Percentiles rank a stretch among this genome's conserved stretches.
These are phyloP conservation scores for Friedmanniomyces simplex DNA, from an alignment of 495 filamentous ascomycete genomes.

Conservation along the genomic window DNA sequence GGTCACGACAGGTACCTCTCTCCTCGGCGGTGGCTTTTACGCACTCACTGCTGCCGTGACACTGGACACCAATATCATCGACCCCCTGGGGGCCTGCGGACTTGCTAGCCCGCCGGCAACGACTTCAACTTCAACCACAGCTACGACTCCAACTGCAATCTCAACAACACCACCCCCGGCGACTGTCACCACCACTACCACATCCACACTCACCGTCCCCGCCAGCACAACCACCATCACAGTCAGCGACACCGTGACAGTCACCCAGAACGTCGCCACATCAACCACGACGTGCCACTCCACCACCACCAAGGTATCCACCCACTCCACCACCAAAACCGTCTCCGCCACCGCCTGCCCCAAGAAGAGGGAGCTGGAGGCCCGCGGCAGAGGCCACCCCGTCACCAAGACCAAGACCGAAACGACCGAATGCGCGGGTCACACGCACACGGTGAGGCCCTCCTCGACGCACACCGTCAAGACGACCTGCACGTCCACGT, in stretches of 20 bases:
- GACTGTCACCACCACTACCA: background rate
- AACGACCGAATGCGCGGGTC: background rate
- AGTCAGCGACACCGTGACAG: too few relatives aligned
- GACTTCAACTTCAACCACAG: background rate
- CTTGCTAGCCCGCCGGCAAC: background rate
- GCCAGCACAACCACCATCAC: background rate
- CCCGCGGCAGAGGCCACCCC: too few relatives aligned
- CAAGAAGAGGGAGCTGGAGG: background rate
- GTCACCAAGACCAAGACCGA: background rate
- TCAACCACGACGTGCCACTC: background rate
- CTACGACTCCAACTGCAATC: background rate
- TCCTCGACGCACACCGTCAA: background rate
- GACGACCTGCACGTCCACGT: background rate
- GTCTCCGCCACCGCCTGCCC: background rate
- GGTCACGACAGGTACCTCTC: conserved; percentile 1
- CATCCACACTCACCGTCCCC: background rate
- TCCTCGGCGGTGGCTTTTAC: conserved; percentile 1
- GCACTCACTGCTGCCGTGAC: conserved; percentile 11
- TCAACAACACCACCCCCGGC: background rate
- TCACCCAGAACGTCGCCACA: background rate
- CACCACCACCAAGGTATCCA: background rate
- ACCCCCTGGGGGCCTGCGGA: background rate
- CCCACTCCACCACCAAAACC: background rate
- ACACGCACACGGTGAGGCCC: background rate
- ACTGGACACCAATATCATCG: conserved; percentile 1